A percentile compares a stretch with the other conserved stretches of the same genome.
phyloP scores from a whole-genome alignment of 1,139 yeast genomes.

The Magnusiomyces starmeri region DNA sequence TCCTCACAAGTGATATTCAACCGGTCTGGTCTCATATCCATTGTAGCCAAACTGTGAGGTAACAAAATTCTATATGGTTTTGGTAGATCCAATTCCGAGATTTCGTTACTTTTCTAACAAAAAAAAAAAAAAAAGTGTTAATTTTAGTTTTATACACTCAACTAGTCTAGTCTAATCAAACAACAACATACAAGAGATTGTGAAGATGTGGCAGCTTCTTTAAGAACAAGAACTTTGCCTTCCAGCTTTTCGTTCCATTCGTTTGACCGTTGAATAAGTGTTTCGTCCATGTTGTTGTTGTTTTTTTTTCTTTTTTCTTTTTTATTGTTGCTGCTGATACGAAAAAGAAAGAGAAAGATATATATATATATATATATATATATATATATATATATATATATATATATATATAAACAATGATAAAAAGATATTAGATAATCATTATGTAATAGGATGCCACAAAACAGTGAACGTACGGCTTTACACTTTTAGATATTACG shows the following conservation, averaged over 20 bases:
- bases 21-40: not conserved
- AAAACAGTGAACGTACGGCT: no score
- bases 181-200: not conserved
- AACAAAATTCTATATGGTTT: not conserved
- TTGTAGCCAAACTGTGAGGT: not conserved
- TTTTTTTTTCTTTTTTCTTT: no score
- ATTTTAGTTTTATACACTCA: not conserved
- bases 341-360: no score
- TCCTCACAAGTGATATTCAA: not conserved
- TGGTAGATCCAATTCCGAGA: not conserved
- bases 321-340: no score
- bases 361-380: no score
- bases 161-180: not conserved
- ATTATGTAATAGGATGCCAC: no score
- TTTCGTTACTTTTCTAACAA: no score
- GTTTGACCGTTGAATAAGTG: not conserved
- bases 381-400: no score
- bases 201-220: not conserved
- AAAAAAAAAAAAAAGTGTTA: no score
- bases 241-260: not conserved
- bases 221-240: not conserved
- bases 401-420: not conserved
- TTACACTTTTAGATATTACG: no score
- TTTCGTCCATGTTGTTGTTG: not conserved
- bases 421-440: no score